These are phyloP conservation scores for Colletotrichum spaethianum DNA, from an alignment of 2,329 filamentous ascomycete species.

Conservation along the genomic window DNA sequence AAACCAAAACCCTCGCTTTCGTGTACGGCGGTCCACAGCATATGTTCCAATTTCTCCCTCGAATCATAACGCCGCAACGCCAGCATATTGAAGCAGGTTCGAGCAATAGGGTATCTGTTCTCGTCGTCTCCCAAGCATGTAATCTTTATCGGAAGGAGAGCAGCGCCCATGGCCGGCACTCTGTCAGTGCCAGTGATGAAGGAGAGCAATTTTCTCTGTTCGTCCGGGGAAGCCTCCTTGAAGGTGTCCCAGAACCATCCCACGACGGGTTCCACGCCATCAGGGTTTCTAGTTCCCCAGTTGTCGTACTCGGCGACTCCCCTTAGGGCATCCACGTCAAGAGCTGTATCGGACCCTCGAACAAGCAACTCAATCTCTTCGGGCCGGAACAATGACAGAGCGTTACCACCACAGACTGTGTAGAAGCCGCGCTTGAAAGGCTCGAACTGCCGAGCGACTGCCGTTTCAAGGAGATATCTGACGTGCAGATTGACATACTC, in stretches of 20 bases:
- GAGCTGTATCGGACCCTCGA: constrained; percentile 84
- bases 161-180: constrained; percentile 89
- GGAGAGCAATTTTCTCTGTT: constrained; percentile 84
- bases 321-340: constrained; percentile 83
- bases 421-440: constrained; percentile 96
- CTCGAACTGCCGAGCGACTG: constrained; percentile 87
- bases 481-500: constrained; percentile 93
- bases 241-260: constrained; percentile 94
- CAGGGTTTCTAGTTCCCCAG: constrained; percentile 74
- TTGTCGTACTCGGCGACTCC: constrained; percentile 87
- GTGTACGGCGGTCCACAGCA: constrained; percentile 88
- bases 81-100: constrained; percentile 92
- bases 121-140: constrained; percentile 82
- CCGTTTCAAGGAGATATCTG: constrained; percentile 82
- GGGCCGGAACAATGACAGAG: constrained; percentile 86
- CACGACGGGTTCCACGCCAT: constrained; percentile 76
- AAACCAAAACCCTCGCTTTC: constrained; percentile 95
- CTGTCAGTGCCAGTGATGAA: constrained; percentile 94
- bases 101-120: constrained; percentile 83
- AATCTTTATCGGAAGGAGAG: constrained; percentile 83
- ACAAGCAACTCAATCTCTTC: constrained; percentile 94
- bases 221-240: constrained; percentile 71
- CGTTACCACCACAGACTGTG: constrained; percentile 90
- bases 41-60: constrained; percentile 75
- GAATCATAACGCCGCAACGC: constrained; percentile 81